A percentile compares a stretch with the other conserved stretches of the same genome.
These are phyloP conservation scores for Trichosporon coremiiforme DNA, from an alignment of 1,284 basidiomycete species.

Conservation along the genomic window DNA sequence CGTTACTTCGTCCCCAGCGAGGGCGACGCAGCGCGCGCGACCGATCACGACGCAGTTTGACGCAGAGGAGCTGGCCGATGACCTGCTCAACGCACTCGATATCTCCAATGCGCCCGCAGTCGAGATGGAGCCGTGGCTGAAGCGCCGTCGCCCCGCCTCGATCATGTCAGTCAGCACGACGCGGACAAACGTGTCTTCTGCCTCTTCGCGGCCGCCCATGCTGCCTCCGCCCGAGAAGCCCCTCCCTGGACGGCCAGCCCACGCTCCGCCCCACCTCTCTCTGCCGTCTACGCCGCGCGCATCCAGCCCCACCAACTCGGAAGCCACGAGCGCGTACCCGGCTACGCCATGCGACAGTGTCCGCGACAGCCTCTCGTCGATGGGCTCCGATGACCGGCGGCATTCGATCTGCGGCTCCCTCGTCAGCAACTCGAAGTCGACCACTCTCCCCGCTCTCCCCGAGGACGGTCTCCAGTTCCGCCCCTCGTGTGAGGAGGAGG, in stretches of 20 bases:
- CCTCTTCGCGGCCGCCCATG: conserved; percentile 22
- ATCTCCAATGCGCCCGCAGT: conserved; percentile 14
- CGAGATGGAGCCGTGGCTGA: conserved; percentile 15
- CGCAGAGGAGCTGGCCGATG: conserved; percentile 10
- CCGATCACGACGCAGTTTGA: background rate
- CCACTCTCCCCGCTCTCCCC: conserved; percentile 24
- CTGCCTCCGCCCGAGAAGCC: conserved; percentile 27
- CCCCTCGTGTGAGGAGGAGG: conserved; percentile 1
- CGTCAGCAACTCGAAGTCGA: conserved; percentile 21
- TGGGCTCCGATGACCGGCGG: conserved; percentile 23
- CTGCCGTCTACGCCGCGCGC: conserved; percentile 31
- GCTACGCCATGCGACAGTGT: conserved; percentile 41
- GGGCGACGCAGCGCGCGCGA: background rate
- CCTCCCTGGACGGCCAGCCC: conserved; percentile 23
- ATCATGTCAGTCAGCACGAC: conserved; percentile 14
- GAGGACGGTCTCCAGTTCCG: conserved; percentile 22
- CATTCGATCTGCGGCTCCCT: conserved; percentile 21
- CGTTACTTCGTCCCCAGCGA: background rate
- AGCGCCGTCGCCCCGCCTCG: background rate
- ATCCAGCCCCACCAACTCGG: conserved; percentile 43
- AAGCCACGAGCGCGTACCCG: conserved; percentile 39
- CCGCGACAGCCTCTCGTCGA: conserved; percentile 29
- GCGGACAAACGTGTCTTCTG: conserved; percentile 3
- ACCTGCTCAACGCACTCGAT: conserved; percentile 24
- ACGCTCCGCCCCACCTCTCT: conserved; percentile 5